Conservation (phyloP, 306 rosid genomes). For the Quercus rubra region DNA sequence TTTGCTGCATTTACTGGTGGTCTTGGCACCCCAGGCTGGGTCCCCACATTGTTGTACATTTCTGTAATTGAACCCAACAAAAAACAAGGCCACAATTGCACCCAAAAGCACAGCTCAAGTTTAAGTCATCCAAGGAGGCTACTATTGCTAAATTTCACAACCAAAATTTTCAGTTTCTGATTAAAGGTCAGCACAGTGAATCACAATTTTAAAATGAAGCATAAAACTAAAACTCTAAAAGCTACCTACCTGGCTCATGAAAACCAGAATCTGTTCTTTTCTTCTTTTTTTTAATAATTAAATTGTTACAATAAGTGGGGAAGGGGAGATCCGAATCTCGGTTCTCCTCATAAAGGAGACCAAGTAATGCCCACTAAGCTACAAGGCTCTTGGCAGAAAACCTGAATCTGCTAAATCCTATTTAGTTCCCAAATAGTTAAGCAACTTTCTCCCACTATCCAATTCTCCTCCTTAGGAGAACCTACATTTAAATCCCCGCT, state of each 20-base stretch:
- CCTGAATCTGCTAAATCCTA: too few species aligned
- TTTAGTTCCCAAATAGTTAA: too few species aligned
- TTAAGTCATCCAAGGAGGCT: neutral
- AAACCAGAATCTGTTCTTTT: neutral
- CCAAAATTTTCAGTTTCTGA: neutral
- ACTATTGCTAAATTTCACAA: neutral
- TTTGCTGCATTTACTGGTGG: slow-evolving; percentile 39
- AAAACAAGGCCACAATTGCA: neutral
- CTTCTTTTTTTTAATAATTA: too few species aligned
- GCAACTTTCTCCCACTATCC: too few species aligned
- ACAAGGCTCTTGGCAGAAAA: too few species aligned
- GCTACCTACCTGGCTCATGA: neutral
- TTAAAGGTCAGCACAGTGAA: neutral
- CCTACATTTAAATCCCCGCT: too few species aligned
- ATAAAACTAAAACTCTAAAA: neutral
- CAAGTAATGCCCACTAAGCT: too few species aligned
- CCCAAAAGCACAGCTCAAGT: neutral
- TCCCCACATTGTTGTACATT: slow-evolving; percentile 69
- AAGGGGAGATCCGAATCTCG: too few species aligned
- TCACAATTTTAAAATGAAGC: neutral
- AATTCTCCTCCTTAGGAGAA: too few species aligned
- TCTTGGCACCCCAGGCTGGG: slow-evolving; percentile 48
- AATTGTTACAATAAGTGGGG: too few species aligned
- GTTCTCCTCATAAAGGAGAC: too few species aligned
- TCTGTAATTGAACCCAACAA: slow-evolving; percentile 19